A percentile compares a stretch with the other conserved stretches of the same genome.
phyloP scores from a whole-genome alignment of 495 filamentous ascomycete genomes.

The Xylaria nigripes region DNA sequence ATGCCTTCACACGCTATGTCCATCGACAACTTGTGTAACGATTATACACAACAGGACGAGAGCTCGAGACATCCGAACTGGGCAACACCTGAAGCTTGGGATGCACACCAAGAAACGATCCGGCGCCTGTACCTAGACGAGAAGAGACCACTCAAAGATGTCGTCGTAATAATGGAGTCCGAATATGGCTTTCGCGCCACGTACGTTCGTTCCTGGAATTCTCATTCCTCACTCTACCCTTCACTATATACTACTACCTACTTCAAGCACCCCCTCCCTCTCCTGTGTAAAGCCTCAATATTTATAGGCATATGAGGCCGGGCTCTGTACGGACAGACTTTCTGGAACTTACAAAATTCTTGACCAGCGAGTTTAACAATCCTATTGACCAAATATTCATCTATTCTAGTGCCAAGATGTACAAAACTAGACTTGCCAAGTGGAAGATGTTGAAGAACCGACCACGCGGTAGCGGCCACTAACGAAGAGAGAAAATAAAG shows the following conservation, averaged over 20 bases:
- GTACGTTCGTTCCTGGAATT: constrained; percentile 16
- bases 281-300: constrained; percentile 1
- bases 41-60: constrained; percentile 1
- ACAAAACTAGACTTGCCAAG: constrained; percentile 33
- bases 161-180: constrained; percentile 99
- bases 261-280: not conserved
- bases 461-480: constrained; percentile 10
- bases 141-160: constrained; percentile 28
- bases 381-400: not conserved
- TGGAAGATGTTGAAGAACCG: constrained; percentile 34
- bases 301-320: not conserved
- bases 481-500: not conserved
- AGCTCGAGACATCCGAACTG: constrained; percentile 4
- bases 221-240: not conserved
- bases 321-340: not conserved
- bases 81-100: constrained; percentile 23
- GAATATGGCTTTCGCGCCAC: constrained; percentile 25
- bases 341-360: not conserved
- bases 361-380: not conserved
- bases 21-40: constrained; percentile 10
- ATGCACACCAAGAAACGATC: constrained; percentile 24
- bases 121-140: constrained; percentile 26
- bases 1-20: constrained; percentile 15
- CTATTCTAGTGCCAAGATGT: constrained; percentile 26
- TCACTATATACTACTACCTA: not conserved